Conservation (phyloP, 1,139 yeast genomes). For the Blastobotrys indianensis region DNA sequence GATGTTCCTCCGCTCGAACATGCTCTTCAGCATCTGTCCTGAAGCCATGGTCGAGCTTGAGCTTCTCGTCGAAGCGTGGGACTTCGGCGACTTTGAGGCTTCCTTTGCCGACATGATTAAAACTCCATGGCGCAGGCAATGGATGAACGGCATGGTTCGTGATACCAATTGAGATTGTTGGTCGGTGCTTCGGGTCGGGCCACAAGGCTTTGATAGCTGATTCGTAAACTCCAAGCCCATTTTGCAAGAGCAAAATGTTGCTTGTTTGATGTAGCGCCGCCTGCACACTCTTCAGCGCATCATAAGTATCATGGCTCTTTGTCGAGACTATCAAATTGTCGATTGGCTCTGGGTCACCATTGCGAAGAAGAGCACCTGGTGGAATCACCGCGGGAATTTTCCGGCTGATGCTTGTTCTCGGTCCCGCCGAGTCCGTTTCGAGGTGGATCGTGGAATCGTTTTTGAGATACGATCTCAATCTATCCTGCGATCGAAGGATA, state of each 20-base stretch:
- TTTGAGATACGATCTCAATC: slow-evolving; percentile 39
- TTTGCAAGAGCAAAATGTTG: slow-evolving; percentile 63
- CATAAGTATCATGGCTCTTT: slow-evolving; percentile 51
- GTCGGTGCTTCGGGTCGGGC: slow-evolving; percentile 43
- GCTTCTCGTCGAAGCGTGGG: slow-evolving; percentile 7
- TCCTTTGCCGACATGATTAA: slow-evolving; percentile 66
- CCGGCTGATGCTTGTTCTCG: slow-evolving; percentile 14
- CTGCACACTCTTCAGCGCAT: slow-evolving; percentile 44
- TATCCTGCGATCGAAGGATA: slow-evolving; percentile 38
- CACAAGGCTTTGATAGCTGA: slow-evolving; percentile 50
- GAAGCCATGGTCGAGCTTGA: slow-evolving; percentile 2
- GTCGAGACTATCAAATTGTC: slow-evolving; percentile 56
- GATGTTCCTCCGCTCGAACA: slow-evolving; percentile 16
- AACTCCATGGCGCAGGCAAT: slow-evolving; percentile 29
- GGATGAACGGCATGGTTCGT: slow-evolving; percentile 73
- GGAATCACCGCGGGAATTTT: slow-evolving; percentile 16
- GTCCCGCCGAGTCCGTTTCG: slow-evolving; percentile 10
- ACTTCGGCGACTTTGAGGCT: slow-evolving; percentile 42
- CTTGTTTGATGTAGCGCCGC: slow-evolving; percentile 41
- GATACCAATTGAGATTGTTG: slow-evolving; percentile 64
- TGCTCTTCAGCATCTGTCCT: slow-evolving; percentile 19
- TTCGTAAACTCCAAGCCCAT: slow-evolving; percentile 68
- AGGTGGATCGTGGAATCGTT: slow-evolving; percentile 36
- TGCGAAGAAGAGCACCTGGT: neutral
- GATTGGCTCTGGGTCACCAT: slow-evolving; percentile 29